Evolutionary conservation across 352 stramenopile genomes (phyloP).

Genomic region (Vaucheria bursata): DNA sequence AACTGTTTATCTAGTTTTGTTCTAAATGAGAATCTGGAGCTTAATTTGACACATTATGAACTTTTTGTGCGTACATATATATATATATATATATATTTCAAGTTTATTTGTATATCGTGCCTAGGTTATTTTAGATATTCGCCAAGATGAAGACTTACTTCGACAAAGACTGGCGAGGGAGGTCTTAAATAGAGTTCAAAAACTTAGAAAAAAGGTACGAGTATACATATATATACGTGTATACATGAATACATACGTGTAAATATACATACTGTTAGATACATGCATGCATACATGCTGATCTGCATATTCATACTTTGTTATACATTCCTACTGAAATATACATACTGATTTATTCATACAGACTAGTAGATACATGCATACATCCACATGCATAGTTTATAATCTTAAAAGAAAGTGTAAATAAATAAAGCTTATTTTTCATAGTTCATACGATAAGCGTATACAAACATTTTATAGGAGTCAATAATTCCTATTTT

Average conservation of each 20-base stretch:
- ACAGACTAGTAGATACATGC: background rate
- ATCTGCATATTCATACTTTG: background rate
- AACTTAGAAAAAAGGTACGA: conserved; percentile 82
- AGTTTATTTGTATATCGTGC: no score
- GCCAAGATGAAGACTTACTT: conserved; percentile 67
- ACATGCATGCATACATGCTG: background rate
- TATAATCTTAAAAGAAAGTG: no score
- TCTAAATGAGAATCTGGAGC: no score
- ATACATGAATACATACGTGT: background rate
- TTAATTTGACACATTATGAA: no score
- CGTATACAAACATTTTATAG: no score
- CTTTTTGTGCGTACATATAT: no score
- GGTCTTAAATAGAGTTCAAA: conserved; percentile 95
- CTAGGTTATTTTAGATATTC: conserved; percentile 43
- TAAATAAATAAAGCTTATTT: no score
- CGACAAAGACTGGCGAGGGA: conserved; percentile 87
- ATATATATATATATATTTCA: no score
- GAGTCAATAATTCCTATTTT: no score
- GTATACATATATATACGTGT: background rate
- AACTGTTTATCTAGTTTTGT: no score
- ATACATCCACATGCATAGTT: background rate
- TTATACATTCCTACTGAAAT: background rate
- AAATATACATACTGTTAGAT: background rate
- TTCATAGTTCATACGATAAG: no score
- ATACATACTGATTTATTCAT: background rate